phyloP scores from a whole-genome alignment of 768 basidiomycete species.

The Lentinula sp. region DNA sequence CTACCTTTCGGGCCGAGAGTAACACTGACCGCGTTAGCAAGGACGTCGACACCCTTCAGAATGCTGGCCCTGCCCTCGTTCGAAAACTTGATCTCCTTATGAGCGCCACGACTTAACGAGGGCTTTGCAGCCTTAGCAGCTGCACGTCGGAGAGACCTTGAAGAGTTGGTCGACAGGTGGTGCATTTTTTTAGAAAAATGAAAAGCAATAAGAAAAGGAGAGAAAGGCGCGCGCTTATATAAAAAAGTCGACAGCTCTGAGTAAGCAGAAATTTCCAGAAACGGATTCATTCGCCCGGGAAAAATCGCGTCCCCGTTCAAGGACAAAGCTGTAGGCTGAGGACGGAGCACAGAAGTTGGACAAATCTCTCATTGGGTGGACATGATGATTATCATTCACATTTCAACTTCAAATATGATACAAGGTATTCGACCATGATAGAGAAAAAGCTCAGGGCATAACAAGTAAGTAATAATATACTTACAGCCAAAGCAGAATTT shows the following conservation, averaged over 20 bases:
- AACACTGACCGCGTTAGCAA: constrained; percentile 94
- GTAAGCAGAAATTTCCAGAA: constrained; percentile 3
- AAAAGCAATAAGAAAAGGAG: constrained; percentile 10
- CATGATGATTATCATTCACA: too few species aligned
- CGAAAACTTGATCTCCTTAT: constrained; percentile 97
- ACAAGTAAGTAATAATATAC: not conserved
- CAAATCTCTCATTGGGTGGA: too few species aligned
- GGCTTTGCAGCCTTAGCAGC: constrained; percentile 53
- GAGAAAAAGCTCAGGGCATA: not conserved
- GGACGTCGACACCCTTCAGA: constrained; percentile 91
- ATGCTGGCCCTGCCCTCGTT: constrained; percentile 93
- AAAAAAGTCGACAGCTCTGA: not conserved
- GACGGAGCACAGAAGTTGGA: too few species aligned
- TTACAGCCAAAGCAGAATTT: not conserved
- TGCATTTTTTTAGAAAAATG: constrained; percentile 47
- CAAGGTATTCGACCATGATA: not conserved
- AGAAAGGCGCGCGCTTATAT: not conserved
- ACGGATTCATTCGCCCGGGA: not conserved
- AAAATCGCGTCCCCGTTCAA: not conserved
- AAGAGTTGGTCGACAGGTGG: constrained; percentile 61
- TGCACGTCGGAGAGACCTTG: constrained; percentile 62
- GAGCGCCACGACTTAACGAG: constrained; percentile 58
- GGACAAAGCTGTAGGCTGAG: too few species aligned
- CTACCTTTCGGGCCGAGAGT: constrained; percentile 94
- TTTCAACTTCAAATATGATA: too few species aligned